phyloP scores from a whole-genome alignment of 495 filamentous ascomycete genomes.

The Hyphodiscus hymeniophilus region DNA sequence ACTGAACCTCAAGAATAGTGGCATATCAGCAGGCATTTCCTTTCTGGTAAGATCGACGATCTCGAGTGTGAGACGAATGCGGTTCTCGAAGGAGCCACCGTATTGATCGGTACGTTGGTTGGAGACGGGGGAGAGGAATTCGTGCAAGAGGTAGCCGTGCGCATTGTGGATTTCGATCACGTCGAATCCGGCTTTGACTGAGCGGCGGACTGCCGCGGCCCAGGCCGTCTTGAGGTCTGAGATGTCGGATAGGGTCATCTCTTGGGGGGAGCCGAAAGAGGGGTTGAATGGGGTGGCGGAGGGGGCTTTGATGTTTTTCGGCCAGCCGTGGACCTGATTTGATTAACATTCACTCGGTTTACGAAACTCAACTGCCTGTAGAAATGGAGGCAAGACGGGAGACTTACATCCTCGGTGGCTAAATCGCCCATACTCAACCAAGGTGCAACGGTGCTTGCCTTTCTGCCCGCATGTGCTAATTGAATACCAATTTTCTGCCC shows the following conservation, averaged over 20 bases:
- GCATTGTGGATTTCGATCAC: conserved; percentile 41
- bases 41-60: conserved; percentile 45
- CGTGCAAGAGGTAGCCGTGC: conserved; percentile 46
- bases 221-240: conserved; percentile 47
- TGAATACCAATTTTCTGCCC: conserved; percentile 66
- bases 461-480: conserved; percentile 70
- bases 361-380: no score
- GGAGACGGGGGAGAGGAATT: conserved; percentile 44
- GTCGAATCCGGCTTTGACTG: conserved; percentile 37
- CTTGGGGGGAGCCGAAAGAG: conserved; percentile 1
- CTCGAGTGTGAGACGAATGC: conserved; percentile 47
- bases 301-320: conserved; percentile 47
- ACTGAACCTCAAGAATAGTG: conserved; percentile 34
- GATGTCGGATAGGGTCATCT: conserved; percentile 22
- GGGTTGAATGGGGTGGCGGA: conserved; percentile 46
- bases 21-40: conserved; percentile 51
- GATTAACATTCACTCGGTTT: no score
- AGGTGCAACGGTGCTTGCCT: conserved; percentile 59
- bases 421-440: conserved; percentile 45
- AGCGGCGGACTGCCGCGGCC: conserved; percentile 47
- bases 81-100: conserved; percentile 58
- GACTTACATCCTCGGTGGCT: conserved; percentile 44
- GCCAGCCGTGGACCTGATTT: conserved; percentile 54
- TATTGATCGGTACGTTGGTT: conserved; percentile 59
- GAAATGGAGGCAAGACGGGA: no score